Evolutionary conservation across 345 rosid species (phyloP), one percentile per base, ranked within the genome.

Genomic region (Physaria fendleri): DNA sequence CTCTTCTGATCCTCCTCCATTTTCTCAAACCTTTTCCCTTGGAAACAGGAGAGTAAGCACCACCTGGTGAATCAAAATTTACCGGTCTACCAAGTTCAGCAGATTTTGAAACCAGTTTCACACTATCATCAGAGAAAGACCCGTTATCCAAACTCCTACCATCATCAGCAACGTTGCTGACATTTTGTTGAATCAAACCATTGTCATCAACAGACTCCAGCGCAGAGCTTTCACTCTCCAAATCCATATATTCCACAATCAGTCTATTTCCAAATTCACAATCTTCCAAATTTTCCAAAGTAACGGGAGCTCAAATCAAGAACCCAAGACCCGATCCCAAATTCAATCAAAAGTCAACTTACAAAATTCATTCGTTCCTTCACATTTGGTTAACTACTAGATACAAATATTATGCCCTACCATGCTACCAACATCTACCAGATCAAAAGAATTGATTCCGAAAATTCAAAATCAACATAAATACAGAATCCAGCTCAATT

Each of bases 21-120:
- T 84, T 92, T 78, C 77, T 88, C 80, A 92, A 60, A 4, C 98
- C 96, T 41, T 45, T 79, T 4, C 98, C 98, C 63, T 82, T 92
- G 6, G 62, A 41, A 1, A 66, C 14, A 3, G 82, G 66, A 72
- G 94, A 59, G 14, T 70, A 71, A 29, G 65, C 69, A 20, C 23
- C 63, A 45, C 45, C 45, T 33, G 16, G 16, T 15, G 49, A 50
- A 40, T 8, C 35, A 11, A 76, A 66, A 39, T 75, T 74, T 28
- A 61, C 53, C 4, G 56, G 59, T 5, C 45, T 71, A 57, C 52
- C 74, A 32, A 29, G 3, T 9, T 47, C 58, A 28, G 9, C 53
- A 48, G 23, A 38, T 11, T 16, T 4, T 16, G 62, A 33, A 40
- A 44, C 70, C 18, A 57, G 47, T 16, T 60, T 66, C 10, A 66